Conservation (phyloP, 495 filamentous ascomycete species). For the Hyaloscypha finlandica region DNA sequence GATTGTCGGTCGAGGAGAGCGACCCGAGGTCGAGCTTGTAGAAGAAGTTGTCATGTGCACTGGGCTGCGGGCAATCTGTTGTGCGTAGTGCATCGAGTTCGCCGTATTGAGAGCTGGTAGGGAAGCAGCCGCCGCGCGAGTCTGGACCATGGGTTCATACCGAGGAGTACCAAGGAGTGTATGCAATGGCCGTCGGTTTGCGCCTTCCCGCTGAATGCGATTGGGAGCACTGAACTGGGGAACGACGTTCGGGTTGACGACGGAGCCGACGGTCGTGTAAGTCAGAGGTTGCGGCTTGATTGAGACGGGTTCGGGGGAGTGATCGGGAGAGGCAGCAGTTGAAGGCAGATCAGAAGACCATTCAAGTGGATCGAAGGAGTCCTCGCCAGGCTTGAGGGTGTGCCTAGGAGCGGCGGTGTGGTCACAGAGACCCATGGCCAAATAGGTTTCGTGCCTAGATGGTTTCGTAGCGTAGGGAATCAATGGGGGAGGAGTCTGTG, state of each 20-base stretch:
- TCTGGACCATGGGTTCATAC: conserved; percentile 14
- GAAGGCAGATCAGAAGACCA: conserved; percentile 26
- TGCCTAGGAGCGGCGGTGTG: not conserved
- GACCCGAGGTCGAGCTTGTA: not conserved
- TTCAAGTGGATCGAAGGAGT: conserved; percentile 24
- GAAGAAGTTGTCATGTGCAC: not conserved
- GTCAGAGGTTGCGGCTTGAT: conserved; percentile 26
- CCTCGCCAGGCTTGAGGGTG: conserved; percentile 1
- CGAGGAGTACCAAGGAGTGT: conserved; percentile 14
- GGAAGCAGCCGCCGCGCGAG: conserved; percentile 21
- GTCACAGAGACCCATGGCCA: not conserved
- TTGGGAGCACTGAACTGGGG: conserved; percentile 33
- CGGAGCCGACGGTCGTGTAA: conserved; percentile 36
- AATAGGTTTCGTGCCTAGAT: not conserved
- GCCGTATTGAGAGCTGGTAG: conserved; percentile 25
- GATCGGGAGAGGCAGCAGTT: conserved; percentile 9
- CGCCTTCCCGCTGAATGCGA: conserved; percentile 34
- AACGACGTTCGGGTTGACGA: conserved; percentile 28
- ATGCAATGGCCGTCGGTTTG: conserved; percentile 24
- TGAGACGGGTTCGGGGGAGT: conserved; percentile 28
- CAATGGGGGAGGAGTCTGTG: too few species aligned
- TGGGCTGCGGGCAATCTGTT: conserved; percentile 24
- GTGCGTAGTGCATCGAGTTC: conserved; percentile 30
- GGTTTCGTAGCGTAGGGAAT: not conserved
- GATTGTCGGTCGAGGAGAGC: not conserved